Base-by-base conservation (phyloP, 257 asterid genomes). In the Mitragyna speciosa region DNA sequence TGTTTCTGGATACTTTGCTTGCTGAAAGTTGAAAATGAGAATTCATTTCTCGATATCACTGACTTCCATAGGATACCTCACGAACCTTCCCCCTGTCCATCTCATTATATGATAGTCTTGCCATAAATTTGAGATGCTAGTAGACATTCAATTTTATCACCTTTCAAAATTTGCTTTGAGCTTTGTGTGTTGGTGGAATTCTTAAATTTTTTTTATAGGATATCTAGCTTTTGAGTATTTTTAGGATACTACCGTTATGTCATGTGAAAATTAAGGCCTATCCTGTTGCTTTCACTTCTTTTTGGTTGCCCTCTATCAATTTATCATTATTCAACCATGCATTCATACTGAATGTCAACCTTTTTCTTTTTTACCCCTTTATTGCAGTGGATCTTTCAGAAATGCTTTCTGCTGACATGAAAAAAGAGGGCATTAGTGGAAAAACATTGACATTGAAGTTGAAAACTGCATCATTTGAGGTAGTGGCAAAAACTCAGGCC, bases 401-500 rank as follows among this genome's bases (percentile, higher is more conserved):
- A 82, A 90, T 86, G 89, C 97, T 96, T 83, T 91, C 97, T 59
- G 81, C 88, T 41, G 99, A 92, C 85, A 82, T 96, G 97, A 85
- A 69, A 84, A 91, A 91, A 84, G 93, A 89, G 82, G 95, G 91
- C 79, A 92, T 96, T 78, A 76, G 87, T 72, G 98, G 98, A 79
- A 89, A 89, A 89, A 96, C 98, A 73, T 85, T 96, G 89, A 96
- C 98, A 24, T 78, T 94, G 66, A 96, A 96, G 88, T 83, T 96
- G 91, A 96, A 96, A 86, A 92, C 98, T 72, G 79, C 97, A 76
- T 87, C 84, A 64, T 95, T 96, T 85, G 98, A 96, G 98, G 99
- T 96, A 54, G 22, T 11, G 45, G n/a, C 45, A 67, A 20, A 49
- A 63, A 26, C n/a, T 47, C 45, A 59, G 78, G 48, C 59, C 48